Evolutionary conservation across 441 rosid genomes (phyloP).

Genomic region (Omphalea diandra): DNA sequence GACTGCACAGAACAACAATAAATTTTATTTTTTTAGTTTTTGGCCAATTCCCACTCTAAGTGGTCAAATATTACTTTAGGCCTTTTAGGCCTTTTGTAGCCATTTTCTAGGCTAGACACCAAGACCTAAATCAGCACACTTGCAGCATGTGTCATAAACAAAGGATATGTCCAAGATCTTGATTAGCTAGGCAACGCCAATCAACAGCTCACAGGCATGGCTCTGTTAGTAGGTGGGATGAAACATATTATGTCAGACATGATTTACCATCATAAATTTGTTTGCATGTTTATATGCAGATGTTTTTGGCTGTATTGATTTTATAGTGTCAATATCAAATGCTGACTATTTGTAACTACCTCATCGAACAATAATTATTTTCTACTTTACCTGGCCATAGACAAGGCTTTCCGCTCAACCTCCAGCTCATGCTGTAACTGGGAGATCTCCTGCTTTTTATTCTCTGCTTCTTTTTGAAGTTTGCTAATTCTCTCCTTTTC

Average conservation of each 20-base stretch:
- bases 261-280: constrained; percentile 6
- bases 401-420: constrained; percentile 81
- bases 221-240: not conserved
- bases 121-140: not conserved
- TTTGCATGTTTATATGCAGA: not conserved
- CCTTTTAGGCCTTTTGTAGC: no score
- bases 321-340: not conserved
- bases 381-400: constrained; percentile 77
- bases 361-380: constrained; percentile 1
- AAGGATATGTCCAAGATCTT: not conserved
- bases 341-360: not conserved
- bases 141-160: not conserved
- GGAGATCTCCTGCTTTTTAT: constrained; percentile 66
- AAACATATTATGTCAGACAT: not conserved
- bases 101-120: not conserved
- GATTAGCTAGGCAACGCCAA: not conserved
- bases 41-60: not conserved
- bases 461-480: constrained; percentile 65
- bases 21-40: not conserved
- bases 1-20: not conserved
- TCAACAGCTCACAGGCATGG: not conserved
- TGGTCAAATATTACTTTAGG: not conserved
- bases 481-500: constrained; percentile 75
- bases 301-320: not conserved
- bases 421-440: constrained; percentile 76